Percentiles rank a stretch among this genome's conserved stretches.
Conservation (phyloP, 164 flowering plant species). For the Piper longum region DNA sequence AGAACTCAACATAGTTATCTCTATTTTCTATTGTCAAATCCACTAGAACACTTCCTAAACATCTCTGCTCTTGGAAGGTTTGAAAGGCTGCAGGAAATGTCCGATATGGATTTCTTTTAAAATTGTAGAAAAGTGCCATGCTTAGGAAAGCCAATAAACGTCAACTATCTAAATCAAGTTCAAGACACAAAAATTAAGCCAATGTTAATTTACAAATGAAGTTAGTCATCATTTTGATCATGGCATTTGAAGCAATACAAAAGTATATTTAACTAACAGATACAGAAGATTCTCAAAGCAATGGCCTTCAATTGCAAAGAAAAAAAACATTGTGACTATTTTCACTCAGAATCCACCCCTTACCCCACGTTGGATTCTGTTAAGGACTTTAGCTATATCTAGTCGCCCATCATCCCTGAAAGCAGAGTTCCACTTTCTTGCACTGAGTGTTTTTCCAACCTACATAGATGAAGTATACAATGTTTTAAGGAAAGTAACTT, state of each 20-base stretch:
- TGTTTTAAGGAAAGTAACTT: neutral
- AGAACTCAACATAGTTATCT: neutral
- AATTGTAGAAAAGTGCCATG: neutral
- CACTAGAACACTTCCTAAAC: neutral
- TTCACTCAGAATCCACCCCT: neutral
- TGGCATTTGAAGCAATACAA: too few relatives aligned
- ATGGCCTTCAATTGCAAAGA: too few relatives aligned
- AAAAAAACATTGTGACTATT: too few relatives aligned
- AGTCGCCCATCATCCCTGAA: slow-evolving; percentile 66
- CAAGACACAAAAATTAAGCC: neutral
- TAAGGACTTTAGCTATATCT: slow-evolving; percentile 73
- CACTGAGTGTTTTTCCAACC: slow-evolving; percentile 81
- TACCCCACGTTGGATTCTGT: slow-evolving; percentile 87
- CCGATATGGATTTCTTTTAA: neutral
- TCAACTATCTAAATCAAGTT: neutral
- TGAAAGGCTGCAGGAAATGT: neutral
- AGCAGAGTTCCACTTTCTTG: slow-evolving; percentile 72
- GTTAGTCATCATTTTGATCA: too few relatives aligned
- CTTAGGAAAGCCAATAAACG: neutral
- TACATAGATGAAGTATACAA: slow-evolving; percentile 11
- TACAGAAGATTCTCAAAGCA: too few relatives aligned
- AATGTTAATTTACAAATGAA: too few relatives aligned
- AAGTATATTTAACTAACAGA: too few relatives aligned
- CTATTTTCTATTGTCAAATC: neutral
- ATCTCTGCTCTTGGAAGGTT: too few relatives aligned